A percentile compares a stretch with the other conserved stretches of the same genome.
Conservation (phyloP, 345 rosid genomes). For the Sisymbrium irio region DNA sequence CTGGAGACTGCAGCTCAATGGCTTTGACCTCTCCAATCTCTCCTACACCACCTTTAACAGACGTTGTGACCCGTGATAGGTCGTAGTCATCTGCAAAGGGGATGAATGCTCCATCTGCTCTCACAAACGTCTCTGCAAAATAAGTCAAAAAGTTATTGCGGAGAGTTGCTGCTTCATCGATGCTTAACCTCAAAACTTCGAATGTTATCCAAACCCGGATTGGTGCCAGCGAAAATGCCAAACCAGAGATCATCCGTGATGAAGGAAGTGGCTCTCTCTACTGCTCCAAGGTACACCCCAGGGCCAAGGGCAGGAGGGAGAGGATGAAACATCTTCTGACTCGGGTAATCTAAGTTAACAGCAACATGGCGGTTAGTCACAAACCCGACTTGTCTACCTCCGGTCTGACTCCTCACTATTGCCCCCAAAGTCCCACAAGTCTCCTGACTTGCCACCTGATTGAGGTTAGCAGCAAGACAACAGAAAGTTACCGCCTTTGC, state of each 20-base stretch:
- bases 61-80: slow-evolving; percentile 67
- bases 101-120: slow-evolving; percentile 98
- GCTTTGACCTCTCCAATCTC: slow-evolving; percentile 76
- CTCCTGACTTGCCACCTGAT: slow-evolving; percentile 93
- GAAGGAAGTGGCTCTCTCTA: slow-evolving; percentile 96
- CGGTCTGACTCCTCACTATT: slow-evolving; percentile 90
- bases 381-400: slow-evolving; percentile 87
- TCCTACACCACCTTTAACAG: slow-evolving; percentile 87
- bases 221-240: slow-evolving; percentile 90
- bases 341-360: slow-evolving; percentile 90
- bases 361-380: slow-evolving; percentile 97
- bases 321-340: slow-evolving; percentile 99
- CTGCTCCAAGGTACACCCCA: slow-evolving; percentile 97
- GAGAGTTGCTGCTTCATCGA: not conserved
- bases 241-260: slow-evolving; percentile 97
- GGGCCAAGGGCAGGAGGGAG: slow-evolving; percentile 97
- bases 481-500: slow-evolving; percentile 1
- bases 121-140: slow-evolving; percentile 88
- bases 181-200: not conserved
- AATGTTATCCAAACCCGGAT: slow-evolving; percentile 64
- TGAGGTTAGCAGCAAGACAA: slow-evolving; percentile 3
- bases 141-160: not conserved
- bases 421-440: slow-evolving; percentile 97
- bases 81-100: slow-evolving; percentile 90
- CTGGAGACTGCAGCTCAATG: slow-evolving; percentile 83